Conservation (phyloP, 805 yeast genomes). For the Candida sithepensis region DNA sequence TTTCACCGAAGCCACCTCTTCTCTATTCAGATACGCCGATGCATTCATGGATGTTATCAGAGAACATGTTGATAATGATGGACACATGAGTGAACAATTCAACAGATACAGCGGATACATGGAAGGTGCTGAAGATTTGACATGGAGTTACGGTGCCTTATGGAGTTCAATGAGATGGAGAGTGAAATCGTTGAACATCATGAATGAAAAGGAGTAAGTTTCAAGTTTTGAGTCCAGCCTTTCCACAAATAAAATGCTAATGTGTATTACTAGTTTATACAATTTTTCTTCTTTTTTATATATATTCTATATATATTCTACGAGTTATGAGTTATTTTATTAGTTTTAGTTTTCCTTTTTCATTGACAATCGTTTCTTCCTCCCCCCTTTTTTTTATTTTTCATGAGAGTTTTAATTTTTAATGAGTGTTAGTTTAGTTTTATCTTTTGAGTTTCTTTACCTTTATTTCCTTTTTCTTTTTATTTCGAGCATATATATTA, state of each 20-base stretch:
- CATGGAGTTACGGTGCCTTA: slow-evolving; percentile 87
- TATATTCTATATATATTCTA: neutral
- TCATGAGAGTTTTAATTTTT: neutral
- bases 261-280: neutral
- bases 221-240: neutral
- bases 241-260: neutral
- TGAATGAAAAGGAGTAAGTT: slow-evolving; percentile 15
- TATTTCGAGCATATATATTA: neutral
- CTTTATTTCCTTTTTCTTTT: neutral
- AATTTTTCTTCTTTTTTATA: neutral
- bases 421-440: neutral
- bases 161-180: slow-evolving; percentile 71
- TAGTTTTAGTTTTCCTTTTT: neutral
- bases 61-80: slow-evolving; percentile 59
- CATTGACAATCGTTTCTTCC: neutral
- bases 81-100: slow-evolving; percentile 86
- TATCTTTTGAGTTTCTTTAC: neutral
- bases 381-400: neutral
- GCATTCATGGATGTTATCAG: slow-evolving; percentile 59
- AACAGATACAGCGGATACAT: slow-evolving; percentile 75
- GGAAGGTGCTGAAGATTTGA: slow-evolving; percentile 83
- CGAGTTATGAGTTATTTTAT: neutral
- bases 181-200: slow-evolving; percentile 33
- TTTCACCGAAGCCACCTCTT: slow-evolving; percentile 42
- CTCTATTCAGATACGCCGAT: slow-evolving; percentile 57